Base-by-base conservation (phyloP, 805 yeast genomes). In the Candida insectalens region DNA sequence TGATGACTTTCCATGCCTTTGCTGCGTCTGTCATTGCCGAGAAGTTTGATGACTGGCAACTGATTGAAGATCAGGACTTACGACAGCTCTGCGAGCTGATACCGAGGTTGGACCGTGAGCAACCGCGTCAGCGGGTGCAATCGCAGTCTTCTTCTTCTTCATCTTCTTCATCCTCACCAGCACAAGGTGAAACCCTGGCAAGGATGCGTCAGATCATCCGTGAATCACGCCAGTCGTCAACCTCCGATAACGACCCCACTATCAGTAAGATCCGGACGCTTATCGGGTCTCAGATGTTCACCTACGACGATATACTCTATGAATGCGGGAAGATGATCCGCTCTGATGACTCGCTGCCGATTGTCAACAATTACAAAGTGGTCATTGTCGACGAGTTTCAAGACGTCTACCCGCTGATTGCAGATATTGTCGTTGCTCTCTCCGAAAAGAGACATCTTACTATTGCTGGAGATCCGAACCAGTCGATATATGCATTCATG, bases 311-410 rank as follows among this genome's bases (percentile, higher is more conserved):
- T 36, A 36, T 49, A 16, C 27, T 51, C 15, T 23, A 29, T 5
- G 51, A 50, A 32, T 49, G 53, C 29, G 33, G 37, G 25, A 5
- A 26, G 13, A 38, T 50, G 6, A 27, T 48, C 27, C 25, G 26
- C 12, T 15, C 33, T 19, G 36, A 30, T 3, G 25, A 29, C 4
- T 45, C 53, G 0, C 53, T 53, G 1, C 43, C 38, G 8, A 41
- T 47, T 13, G 23, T 45, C 6, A 25, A 38, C 2, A 39, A 47
- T 4, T 57, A 53, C 41, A 62, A 63, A 33, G 57, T 63, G 2
- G 62, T 77, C 0, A 51, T 82, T 1, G 74, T 81, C 9, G 89
- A 82, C 55, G 89, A 82, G 49, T 77, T 75, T 46, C 89, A 82
- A 49, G 89, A 82, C 51, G 62, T 80, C 49, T 71, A 75, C 40